A percentile compares a stretch with the other conserved stretches of the same genome.
These are phyloP conservation scores for Allomyces arbusculus DNA, from an alignment of 192 early-diverging fungal species.

Conservation along the genomic window DNA sequence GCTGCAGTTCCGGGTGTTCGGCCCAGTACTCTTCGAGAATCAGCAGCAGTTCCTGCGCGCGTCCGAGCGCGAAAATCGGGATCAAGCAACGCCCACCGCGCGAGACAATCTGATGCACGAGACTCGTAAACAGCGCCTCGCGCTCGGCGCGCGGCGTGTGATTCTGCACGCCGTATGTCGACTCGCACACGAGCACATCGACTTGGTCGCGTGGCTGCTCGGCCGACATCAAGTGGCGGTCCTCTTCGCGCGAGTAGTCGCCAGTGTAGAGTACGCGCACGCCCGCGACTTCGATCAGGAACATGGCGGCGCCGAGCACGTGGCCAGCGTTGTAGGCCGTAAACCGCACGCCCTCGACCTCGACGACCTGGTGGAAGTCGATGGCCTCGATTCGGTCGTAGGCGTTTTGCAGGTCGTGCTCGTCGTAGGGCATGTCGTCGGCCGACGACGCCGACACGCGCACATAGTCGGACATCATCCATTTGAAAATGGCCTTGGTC, in stretches of 20 bases:
- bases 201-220: slow-evolving; percentile 67
- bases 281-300: slow-evolving; percentile 72
- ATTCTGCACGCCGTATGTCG: slow-evolving; percentile 90
- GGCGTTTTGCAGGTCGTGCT: slow-evolving; percentile 59
- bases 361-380: slow-evolving; percentile 89
- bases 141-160: slow-evolving; percentile 85
- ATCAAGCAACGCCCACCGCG: slow-evolving; percentile 80
- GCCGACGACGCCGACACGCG: slow-evolving; percentile 52
- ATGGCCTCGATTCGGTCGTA: slow-evolving; percentile 83
- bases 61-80: slow-evolving; percentile 91
- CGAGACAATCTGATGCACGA: slow-evolving; percentile 63
- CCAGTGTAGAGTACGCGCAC: slow-evolving; percentile 88
- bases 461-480: slow-evolving; percentile 86
- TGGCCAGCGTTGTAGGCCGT: slow-evolving; percentile 95
- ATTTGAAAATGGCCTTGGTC: slow-evolving; percentile 92
- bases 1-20: slow-evolving; percentile 63
- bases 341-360: slow-evolving; percentile 86
- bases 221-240: slow-evolving; percentile 91
- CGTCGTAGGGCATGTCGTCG: slow-evolving; percentile 71
- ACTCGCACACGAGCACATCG: slow-evolving; percentile 88
- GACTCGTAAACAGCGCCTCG: slow-evolving; percentile 68
- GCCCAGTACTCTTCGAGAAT: slow-evolving; percentile 98
- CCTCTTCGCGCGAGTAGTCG: slow-evolving; percentile 97
- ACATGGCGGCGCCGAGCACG: slow-evolving; percentile 97
- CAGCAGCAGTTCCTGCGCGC: slow-evolving; percentile 86